Evolutionary conservation across 192 early-diverging fungal genomes (phyloP), one percentile per base, ranked within the genome.

Genomic region (Pilobolus umbonatus): DNA sequence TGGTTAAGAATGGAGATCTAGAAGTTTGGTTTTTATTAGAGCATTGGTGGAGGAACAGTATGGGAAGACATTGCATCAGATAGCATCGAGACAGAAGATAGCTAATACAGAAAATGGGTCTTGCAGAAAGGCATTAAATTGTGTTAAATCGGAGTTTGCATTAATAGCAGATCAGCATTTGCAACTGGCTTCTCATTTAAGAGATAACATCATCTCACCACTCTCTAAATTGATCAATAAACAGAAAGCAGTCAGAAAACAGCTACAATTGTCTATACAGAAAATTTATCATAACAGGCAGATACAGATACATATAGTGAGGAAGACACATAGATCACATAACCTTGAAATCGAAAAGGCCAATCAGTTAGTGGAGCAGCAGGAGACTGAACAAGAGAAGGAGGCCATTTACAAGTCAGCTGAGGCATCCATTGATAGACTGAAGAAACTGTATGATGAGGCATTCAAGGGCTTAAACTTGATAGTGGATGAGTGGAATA

Each of bases 361-460:
- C 2, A 54, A 54, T 26, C 21, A 22, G 8, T 54, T 54, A 34
- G 51, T 54, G 24, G 21, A 54, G 25, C 34, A 54, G 14, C 51
- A 54, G n/a, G 22, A 7, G 22, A 36, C 51, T 5, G 51, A 54
- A 36, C 34, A 54, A 11, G 51, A 54, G 6, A 54, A 54, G 34
- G 36, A 36, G 28, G 51, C 51, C 2, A 54, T 31, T 15, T 42
- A 17, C 19, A 42, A 42, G 12, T 42, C 39, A 17, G 39, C 39
- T 4, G 14, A 12, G 6, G 14, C 19, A 17, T 17, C 39, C 14
- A 42, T 42, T 17, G 31, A 54, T 54, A 54, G 36, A 54, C 17
- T 54, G 30, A 35, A 59, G n/a, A 59, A 48, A n/a, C 32, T 35
- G 17, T 45, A 59, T n/a, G 57, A 59, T 32, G 57, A 59, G 1